Conservation (phyloP, 306 rosid species). For the Inga leiocalycina region DNA sequence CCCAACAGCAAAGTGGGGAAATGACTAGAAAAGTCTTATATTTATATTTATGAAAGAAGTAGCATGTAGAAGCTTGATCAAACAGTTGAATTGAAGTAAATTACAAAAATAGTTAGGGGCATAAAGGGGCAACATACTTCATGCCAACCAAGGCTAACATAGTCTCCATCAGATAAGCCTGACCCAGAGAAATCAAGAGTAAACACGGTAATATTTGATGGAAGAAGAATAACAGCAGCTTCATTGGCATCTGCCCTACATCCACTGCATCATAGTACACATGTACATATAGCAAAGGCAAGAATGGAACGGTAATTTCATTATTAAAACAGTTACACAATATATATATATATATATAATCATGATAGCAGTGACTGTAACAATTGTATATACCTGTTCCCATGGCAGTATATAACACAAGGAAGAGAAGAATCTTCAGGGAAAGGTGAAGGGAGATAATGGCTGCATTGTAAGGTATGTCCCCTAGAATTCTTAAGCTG, state of each 20-base stretch:
- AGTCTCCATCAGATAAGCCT: conserved; percentile 93
- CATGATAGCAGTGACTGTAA: conserved; percentile 12
- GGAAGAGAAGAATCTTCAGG: conserved; percentile 84
- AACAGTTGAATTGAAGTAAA: conserved; percentile 31
- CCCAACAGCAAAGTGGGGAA: neutral
- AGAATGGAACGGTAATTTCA: conserved; percentile 17
- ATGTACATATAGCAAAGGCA: conserved; percentile 17
- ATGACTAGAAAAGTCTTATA: neutral
- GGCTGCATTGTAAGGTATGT: conserved; percentile 80
- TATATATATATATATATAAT: neutral
- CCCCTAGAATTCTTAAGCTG: conserved; percentile 93
- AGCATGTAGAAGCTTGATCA: conserved; percentile 28
- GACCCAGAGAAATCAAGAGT: conserved; percentile 98
- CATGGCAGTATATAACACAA: conserved; percentile 97
- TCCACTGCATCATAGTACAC: conserved; percentile 76
- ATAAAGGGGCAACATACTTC: conserved; percentile 62
- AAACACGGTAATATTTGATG: conserved; percentile 92
- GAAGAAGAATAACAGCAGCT: conserved; percentile 91
- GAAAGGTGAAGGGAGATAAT: conserved; percentile 81
- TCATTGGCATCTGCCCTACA: conserved; percentile 99
- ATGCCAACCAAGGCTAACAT: conserved; percentile 99
- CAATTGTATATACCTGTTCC: conserved; percentile 72
- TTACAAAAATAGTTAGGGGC: conserved; percentile 24
- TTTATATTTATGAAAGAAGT: conserved; percentile 24
- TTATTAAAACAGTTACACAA: conserved; percentile 19